Evolutionary conservation across 2,329 filamentous ascomycete species (phyloP), one percentile per base, ranked within the genome.

Genomic region (Sclerotiophoma versabilis): DNA sequence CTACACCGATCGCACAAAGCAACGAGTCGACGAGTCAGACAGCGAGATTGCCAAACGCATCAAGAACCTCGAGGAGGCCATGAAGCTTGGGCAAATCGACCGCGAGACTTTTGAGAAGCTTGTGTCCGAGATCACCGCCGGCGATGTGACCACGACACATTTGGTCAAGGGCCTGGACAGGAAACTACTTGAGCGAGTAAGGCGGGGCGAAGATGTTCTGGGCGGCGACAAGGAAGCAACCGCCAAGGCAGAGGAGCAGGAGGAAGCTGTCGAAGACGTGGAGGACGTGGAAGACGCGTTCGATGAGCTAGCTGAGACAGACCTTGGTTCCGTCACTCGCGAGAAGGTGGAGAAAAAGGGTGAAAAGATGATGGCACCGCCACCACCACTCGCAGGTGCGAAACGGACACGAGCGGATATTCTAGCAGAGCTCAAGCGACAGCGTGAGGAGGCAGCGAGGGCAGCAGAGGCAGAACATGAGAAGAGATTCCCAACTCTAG

Each of bases 91-190:
- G 41, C 87, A 96, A 75, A 92, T 98, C 60, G 90, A 96, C 63
- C 83, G 86, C 63, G 84, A 83, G 42, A 92, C 87, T 0, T 96
- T 96, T 72, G 87, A 93, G 65, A 86, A 83, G 65, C 75, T 93
- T 33, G 81, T 89, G 27, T 84, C 84, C 59, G 84, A 96, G 64
- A 91, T 97, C 49, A 80, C 91, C 0, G 93, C 92, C 3, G 93
- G 93, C 7, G 90, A 96, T 72, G 76, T 93, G 19, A 80, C 80
- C 12, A 91, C 87, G 64, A 96, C 92, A 12, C 92, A 96, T 80
- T 77, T 97, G 61, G 88, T 98, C 41, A 98, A 97, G 71, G 95
- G 95, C 0, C 77, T 99, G 43, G 95, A 99, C 75, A 90, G 92
- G 72, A 89, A 90, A 73, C 79, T 98, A 11, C 78, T 93, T 23